Evolutionary conservation across 1,139 yeast genomes (phyloP).

Genomic region (Lodderomyces theae): DNA sequence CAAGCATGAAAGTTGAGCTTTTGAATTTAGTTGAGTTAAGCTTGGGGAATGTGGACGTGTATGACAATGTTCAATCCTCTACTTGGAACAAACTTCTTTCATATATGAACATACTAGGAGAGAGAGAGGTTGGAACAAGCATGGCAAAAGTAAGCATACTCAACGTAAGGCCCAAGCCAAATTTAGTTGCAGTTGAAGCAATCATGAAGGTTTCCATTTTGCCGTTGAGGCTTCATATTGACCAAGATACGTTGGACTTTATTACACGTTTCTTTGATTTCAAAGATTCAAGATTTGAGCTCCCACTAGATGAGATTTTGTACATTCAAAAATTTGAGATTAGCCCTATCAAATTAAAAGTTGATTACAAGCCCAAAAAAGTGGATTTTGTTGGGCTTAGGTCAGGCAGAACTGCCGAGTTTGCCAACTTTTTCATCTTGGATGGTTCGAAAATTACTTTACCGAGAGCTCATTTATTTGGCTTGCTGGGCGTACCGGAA

Average conservation of each 20-base stretch:
- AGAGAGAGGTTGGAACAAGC: constrained; percentile 64
- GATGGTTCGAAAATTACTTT: constrained; percentile 79
- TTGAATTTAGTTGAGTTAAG: constrained; percentile 45
- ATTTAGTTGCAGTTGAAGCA: constrained; percentile 68
- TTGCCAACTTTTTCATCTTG: constrained; percentile 81
- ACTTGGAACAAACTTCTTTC: constrained; percentile 89
- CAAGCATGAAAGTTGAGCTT: constrained; percentile 37
- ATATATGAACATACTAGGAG: constrained; percentile 64
- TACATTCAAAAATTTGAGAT: constrained; percentile 71
- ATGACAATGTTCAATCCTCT: constrained; percentile 82
- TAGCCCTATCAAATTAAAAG: constrained; percentile 58
- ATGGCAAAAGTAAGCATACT: constrained; percentile 58
- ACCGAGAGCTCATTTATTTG: constrained; percentile 63
- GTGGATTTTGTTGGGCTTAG: constrained; percentile 79
- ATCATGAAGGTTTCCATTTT: constrained; percentile 53
- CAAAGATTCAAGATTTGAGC: constrained; percentile 64
- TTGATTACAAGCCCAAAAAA: constrained; percentile 91
- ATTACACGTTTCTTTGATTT: constrained; percentile 76
- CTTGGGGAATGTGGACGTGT: constrained; percentile 56
- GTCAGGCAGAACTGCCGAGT: constrained; percentile 82
- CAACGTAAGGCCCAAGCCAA: constrained; percentile 64
- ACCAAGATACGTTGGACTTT: constrained; percentile 91
- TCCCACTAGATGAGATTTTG: constrained; percentile 56
- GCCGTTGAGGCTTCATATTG: constrained; percentile 81
- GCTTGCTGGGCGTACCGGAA: constrained; percentile 69